phyloP scores from a whole-genome alignment of 352 stramenopile genomes.

The Pythium insidiosum region DNA sequence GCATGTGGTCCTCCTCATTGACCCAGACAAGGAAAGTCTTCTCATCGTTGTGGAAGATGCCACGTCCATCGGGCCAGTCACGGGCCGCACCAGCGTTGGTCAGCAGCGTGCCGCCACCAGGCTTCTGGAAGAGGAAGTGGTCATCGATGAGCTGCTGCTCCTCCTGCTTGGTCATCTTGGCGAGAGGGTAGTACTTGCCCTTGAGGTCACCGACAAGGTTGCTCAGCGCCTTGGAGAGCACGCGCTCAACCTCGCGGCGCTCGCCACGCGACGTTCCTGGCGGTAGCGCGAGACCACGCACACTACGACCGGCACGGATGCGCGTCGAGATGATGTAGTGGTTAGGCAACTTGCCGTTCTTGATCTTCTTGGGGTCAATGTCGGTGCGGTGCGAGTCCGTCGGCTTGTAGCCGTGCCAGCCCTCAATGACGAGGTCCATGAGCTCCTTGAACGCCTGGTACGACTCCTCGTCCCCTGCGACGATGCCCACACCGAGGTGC shows the following conservation, averaged over 20 bases:
- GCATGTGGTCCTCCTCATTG: constrained; percentile 89
- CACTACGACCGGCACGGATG: constrained; percentile 86
- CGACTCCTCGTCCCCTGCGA: constrained; percentile 83
- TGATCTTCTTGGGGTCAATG: constrained; percentile 72
- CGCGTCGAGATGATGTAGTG: constrained; percentile 89
- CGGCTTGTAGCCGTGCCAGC: constrained; percentile 80
- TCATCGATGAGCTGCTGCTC: constrained; percentile 88
- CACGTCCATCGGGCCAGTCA: constrained; percentile 90
- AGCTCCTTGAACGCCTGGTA: constrained; percentile 81
- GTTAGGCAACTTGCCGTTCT: constrained; percentile 58
- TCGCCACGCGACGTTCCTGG: constrained; percentile 81
- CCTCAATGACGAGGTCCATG: constrained; percentile 80
- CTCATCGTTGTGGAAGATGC: constrained; percentile 91
- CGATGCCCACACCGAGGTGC: constrained; percentile 72
- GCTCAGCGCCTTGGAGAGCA: constrained; percentile 72
- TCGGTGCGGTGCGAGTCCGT: constrained; percentile 73
- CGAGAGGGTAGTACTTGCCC: constrained; percentile 86
- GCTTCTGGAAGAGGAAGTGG: constrained; percentile 93
- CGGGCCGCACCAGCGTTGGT: constrained; percentile 80
- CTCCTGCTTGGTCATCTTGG: constrained; percentile 87
- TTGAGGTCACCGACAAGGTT: constrained; percentile 64
- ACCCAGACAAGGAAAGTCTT: constrained; percentile 88
- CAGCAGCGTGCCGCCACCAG: constrained; percentile 77
- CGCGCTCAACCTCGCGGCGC: constrained; percentile 72
- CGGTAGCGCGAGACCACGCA: constrained; percentile 84